phyloP scores from a whole-genome alignment of 345 rosid genomes.

The Camelina neglecta region DNA sequence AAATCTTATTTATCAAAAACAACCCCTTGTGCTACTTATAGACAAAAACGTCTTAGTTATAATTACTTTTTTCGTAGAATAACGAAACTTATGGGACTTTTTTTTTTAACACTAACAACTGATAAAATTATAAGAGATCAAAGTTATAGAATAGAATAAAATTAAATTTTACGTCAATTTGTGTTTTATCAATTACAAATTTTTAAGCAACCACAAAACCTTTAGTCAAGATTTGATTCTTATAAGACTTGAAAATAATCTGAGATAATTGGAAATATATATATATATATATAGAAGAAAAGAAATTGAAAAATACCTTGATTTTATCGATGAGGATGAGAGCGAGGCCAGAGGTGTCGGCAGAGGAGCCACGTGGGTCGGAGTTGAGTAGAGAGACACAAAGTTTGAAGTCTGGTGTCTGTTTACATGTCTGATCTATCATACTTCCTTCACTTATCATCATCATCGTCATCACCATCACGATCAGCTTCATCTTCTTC shows the following conservation, averaged over 20 bases:
- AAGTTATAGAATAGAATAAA: no score
- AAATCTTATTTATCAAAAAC: neutral
- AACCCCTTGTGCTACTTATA: neutral
- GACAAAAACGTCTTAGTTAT: neutral
- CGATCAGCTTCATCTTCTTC: neutral
- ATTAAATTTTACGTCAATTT: neutral
- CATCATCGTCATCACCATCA: conserved; percentile 2
- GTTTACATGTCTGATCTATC: conserved; percentile 47
- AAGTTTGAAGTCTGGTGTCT: conserved; percentile 48
- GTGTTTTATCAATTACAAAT: neutral
- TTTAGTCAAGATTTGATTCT: neutral
- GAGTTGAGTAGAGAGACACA: conserved; percentile 50
- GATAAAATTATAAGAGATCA: neutral
- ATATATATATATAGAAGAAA: neutral
- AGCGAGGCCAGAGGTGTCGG: conserved; percentile 48
- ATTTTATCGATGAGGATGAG: conserved; percentile 46
- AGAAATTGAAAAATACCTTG: conserved; percentile 24
- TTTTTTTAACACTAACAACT: no score
- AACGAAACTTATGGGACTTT: neutral
- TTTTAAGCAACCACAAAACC: neutral
- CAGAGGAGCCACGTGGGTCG: conserved; percentile 51
- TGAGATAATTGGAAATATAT: neutral
- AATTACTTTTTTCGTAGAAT: no score
- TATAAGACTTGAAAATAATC: neutral
- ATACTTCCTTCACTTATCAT: conserved; percentile 31